phyloP scores from a whole-genome alignment of 2,329 filamentous ascomycete genomes.

The Herpomyces periplanetae region DNA sequence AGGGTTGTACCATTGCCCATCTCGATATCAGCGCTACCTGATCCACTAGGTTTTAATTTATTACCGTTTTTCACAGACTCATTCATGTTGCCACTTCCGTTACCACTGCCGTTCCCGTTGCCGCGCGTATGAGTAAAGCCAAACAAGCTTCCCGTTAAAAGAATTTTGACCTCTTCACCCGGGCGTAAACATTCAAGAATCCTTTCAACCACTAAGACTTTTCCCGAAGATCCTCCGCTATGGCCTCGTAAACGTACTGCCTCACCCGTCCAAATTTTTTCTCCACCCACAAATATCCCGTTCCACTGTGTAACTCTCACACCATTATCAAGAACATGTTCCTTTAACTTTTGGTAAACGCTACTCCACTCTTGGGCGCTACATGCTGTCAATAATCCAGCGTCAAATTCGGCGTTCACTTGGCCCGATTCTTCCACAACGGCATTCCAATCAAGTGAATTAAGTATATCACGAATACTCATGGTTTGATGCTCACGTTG shows the following conservation, averaged over 20 bases:
- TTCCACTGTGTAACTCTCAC: constrained; percentile 12
- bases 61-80: no score
- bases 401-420: constrained; percentile 15
- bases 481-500: no score
- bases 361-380: no score
- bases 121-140: constrained; percentile 4
- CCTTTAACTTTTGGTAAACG: no score
- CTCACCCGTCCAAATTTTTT: constrained; percentile 19
- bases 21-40: constrained; percentile 2
- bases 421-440: constrained; percentile 9
- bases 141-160: no score
- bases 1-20: constrained; percentile 5
- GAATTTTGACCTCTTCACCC: no score
- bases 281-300: constrained; percentile 15
- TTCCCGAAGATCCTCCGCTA: constrained; percentile 11
- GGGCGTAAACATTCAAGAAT: no score
- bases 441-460: constrained; percentile 14
- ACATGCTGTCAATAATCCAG: constrained; percentile 17
- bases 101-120: constrained; percentile 3
- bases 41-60: no score
- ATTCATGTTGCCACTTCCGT: no score
- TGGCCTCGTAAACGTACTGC: constrained; percentile 12
- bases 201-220: no score
- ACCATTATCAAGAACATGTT: no score
- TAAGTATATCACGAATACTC: no score